A percentile compares a stretch with the other conserved stretches of the same genome.
Evolutionary conservation across 1,284 basidiomycete genomes (phyloP).

Genomic region (Naganishia albida): DNA sequence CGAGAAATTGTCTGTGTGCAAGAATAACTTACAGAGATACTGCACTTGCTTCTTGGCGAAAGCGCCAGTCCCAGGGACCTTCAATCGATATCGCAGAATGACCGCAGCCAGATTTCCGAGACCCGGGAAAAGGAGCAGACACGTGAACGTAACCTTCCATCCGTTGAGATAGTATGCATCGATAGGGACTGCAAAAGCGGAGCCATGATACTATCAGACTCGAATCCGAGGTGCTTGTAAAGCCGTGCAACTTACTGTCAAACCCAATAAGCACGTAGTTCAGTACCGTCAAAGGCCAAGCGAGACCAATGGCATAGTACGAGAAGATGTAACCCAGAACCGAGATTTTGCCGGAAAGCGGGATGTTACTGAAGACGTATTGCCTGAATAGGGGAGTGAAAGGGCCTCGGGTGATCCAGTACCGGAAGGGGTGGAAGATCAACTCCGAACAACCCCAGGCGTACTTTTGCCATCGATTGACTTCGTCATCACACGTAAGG

Average conservation of each 20-base stretch:
- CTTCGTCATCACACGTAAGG: constrained; percentile 57
- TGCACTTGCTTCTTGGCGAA: constrained; percentile 41
- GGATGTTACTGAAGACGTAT: constrained; percentile 73
- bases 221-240: background rate
- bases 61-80: constrained; percentile 42
- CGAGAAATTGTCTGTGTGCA: background rate
- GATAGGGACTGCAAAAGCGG: constrained; percentile 38
- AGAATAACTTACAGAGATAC: constrained; percentile 35
- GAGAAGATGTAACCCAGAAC: constrained; percentile 48
- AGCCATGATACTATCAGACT: background rate
- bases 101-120: constrained; percentile 71
- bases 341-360: constrained; percentile 47
- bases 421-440: constrained; percentile 71
- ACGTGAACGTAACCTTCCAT: constrained; percentile 59
- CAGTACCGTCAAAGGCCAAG: constrained; percentile 40
- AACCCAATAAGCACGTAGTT: constrained; percentile 47
- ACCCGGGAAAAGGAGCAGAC: constrained; percentile 72
- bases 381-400: constrained; percentile 72
- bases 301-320: constrained; percentile 49
- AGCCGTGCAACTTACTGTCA: constrained; percentile 8
- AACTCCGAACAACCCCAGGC: constrained; percentile 60
- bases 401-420: constrained; percentile 72
- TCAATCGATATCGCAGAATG: constrained; percentile 72
- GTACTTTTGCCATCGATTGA: constrained; percentile 84
- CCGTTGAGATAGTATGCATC: constrained; percentile 46